Evolutionary conservation across 2,329 filamentous ascomycete genomes (phyloP), one percentile per base, ranked within the genome.

Genomic region (Leptographium radiaticola): DNA sequence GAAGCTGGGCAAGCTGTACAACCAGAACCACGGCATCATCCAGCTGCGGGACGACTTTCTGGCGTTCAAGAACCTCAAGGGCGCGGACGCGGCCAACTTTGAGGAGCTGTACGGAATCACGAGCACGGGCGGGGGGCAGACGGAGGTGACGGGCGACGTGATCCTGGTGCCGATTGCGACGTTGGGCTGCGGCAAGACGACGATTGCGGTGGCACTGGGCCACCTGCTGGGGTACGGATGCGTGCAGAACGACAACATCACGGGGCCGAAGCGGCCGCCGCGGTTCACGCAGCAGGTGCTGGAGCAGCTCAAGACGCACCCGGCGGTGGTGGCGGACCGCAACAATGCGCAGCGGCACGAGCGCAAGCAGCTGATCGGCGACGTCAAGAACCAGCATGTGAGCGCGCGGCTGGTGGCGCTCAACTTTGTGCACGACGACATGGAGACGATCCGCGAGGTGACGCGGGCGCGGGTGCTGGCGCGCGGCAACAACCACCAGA

Each of bases 171-270:
- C 93, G 0, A 83, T 96, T 61, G 89, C 93, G 2, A 95, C 93
- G 0, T 86, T 98, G 53, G 93, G 93, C 11, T 98, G 93, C 65
- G 93, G 93, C 54, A 98, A 98, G 75, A 98, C 93, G 0, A 98
- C 93, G 0, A 72, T 98, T 50, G 89, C 87, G 4, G 70, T 94
- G 50, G 90, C 87, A 2, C 73, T 98, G 20, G 77, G 79, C 6
- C 84, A 88, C 63, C 77, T 98, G 1, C 96, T 97, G 60, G 81
- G 77, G 53, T 97, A 90, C 87, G 91, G 89, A 16, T 89, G 95
- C 65, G 75, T 96, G 49, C 93, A 98, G 65, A 98, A 98, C 65
- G 93, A 98, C 71, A 95, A 98, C 65, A 93, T 98, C 56, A 81
- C 82, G 52, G 88, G 83, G 58, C 85, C 86, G 65, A 79, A 77